A percentile compares a stretch with the other conserved stretches of the same genome.
These are phyloP conservation scores for Steccherinum ochraceum DNA, from an alignment of 768 basidiomycete genomes.

Conservation along the genomic window DNA sequence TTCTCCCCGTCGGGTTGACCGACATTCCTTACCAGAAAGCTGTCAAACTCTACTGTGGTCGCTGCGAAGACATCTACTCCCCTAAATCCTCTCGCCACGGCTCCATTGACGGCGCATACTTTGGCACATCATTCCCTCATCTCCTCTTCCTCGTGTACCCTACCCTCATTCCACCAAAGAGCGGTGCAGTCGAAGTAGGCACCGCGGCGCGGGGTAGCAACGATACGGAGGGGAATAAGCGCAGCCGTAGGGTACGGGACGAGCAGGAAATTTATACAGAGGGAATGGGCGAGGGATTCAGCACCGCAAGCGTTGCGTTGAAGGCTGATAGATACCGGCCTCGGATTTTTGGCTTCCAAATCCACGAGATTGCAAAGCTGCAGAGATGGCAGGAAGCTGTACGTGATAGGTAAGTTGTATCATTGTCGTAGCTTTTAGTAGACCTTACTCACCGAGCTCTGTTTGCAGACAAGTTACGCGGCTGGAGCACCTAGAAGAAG, in stretches of 20 bases:
- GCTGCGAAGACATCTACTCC: slow-evolving; percentile 97
- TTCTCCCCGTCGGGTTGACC: slow-evolving; percentile 94
- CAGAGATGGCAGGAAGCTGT: slow-evolving; percentile 96
- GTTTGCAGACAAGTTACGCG: slow-evolving; percentile 33
- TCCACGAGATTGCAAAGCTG: slow-evolving; percentile 88
- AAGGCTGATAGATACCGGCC: slow-evolving; percentile 93
- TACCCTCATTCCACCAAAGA: slow-evolving; percentile 82
- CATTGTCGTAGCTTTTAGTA: background rate
- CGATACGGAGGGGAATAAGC: slow-evolving; percentile 24
- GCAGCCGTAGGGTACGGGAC: slow-evolving; percentile 35
- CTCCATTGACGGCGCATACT: slow-evolving; percentile 97
- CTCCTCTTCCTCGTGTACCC: slow-evolving; percentile 97
- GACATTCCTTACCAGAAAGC: slow-evolving; percentile 99
- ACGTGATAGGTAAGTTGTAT: slow-evolving; percentile 62
- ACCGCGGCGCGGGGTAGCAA: slow-evolving; percentile 18
- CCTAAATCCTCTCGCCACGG: slow-evolving; percentile 97
- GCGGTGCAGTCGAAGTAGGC: slow-evolving; percentile 38
- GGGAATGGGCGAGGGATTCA: slow-evolving; percentile 59
- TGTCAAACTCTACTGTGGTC: slow-evolving; percentile 96
- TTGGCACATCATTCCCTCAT: slow-evolving; percentile 97
- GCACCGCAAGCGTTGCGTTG: slow-evolving; percentile 74
- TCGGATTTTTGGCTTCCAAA: slow-evolving; percentile 94
- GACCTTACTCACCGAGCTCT: background rate
- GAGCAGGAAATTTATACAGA: slow-evolving; percentile 41
- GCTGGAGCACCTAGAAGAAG: slow-evolving; percentile 26